phyloP scores from a whole-genome alignment of 441 rosid genomes.

The Cnidoscolus chayamansa region DNA sequence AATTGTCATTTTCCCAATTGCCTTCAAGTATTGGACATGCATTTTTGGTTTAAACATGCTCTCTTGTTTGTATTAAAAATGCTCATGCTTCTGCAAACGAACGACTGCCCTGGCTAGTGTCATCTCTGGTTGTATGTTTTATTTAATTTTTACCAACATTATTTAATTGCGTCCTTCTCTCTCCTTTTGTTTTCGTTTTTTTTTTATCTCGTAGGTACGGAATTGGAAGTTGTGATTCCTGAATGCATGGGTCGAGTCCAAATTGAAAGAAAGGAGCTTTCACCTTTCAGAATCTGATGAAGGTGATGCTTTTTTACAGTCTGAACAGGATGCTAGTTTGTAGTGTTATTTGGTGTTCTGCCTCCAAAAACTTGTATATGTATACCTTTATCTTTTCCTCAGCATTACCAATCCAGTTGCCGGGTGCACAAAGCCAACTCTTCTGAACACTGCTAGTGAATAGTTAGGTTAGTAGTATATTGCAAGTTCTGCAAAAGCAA shows the following conservation, averaged over 20 bases:
- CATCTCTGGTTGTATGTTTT: neutral
- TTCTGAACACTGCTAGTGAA: neutral
- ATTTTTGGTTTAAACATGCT: neutral
- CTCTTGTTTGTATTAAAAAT: neutral
- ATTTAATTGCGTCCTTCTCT: neutral
- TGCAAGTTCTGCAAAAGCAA: neutral
- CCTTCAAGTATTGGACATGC: too few relatives aligned
- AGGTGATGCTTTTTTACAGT: neutral
- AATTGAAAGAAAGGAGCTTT: conserved; percentile 1
- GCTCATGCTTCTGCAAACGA: neutral
- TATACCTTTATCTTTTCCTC: neutral
- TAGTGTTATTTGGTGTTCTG: neutral
- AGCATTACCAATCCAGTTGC: neutral
- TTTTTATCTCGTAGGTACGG: conserved; percentile 1
- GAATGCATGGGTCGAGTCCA: neutral
- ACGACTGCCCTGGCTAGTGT: neutral
- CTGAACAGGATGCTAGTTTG: neutral
- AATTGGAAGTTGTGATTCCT: conserved; percentile 8
- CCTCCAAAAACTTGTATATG: neutral
- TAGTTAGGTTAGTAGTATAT: neutral
- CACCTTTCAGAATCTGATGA: neutral
- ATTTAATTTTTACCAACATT: neutral
- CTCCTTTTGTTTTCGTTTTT: neutral
- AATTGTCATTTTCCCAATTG: too few relatives aligned
- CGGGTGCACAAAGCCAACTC: neutral